Evolutionary conservation across 305 asterid species (phyloP), one percentile per base, ranked within the genome.

Genomic region (Withania somnifera): DNA sequence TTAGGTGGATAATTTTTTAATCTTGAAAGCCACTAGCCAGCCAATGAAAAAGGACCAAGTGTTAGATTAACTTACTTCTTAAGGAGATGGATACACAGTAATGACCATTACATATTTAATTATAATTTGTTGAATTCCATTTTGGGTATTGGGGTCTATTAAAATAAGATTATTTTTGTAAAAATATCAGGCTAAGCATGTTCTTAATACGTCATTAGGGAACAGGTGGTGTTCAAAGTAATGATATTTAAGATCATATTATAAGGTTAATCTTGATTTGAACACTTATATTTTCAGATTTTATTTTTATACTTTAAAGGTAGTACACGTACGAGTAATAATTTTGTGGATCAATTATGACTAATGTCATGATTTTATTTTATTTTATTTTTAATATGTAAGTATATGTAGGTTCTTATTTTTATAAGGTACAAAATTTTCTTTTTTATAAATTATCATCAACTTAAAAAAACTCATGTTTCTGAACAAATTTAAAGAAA

Each of bases 31-130:
- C 30, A 86, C 89, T 40, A 32, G 81, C 7, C 1, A 9, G 14
- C 85, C 87, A 85, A 86, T 86, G 36, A 57, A 7, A 42, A 58
- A 20, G 61, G 73, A 79, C 81, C 89, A 84, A 24, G 87, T 87
- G 87, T 84, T 47, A 60, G 77, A 64, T 82, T 80, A 85, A 84
- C 81, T 84, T 78, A 75, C 82, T 83, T 81, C 84, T 80, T 68
- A 68, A 82, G 86, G 86, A 51, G 86, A 86, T 82, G 19, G 66
- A 77, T 82, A 53, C 78, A 67, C 3, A 40, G 20, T 57, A 86
- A 64, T 83, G 81, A 78, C 87, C 81, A 66, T 84, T 56, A 17
- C 15, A 22, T 40, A 30, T 19, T 78, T 34, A 78, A 11, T 54
- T 76, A 81, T 30, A 73, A 42, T 83, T 83, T 82, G 20, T 80